A percentile compares a stretch with the other conserved stretches of the same genome.
phyloP scores from a whole-genome alignment of 2,329 filamentous ascomycete genomes.

The Penicillium hordei region DNA sequence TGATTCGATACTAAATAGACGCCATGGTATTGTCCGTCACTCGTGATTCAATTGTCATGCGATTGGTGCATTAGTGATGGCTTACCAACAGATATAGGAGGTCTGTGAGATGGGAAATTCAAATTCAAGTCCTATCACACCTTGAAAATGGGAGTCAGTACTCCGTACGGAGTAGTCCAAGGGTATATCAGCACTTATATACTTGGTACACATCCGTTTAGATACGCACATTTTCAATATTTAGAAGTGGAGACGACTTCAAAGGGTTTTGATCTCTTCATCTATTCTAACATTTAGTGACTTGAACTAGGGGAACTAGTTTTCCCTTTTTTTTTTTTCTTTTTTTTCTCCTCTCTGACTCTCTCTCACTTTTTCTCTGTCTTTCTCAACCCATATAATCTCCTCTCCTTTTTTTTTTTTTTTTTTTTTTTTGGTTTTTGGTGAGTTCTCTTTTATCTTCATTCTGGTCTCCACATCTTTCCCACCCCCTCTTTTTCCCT shows the following conservation, averaged over 20 bases:
- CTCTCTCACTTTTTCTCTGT: background rate
- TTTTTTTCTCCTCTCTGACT: background rate
- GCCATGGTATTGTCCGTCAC: constrained; percentile 1
- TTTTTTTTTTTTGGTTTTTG: background rate
- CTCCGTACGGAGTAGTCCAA: too few relatives aligned
- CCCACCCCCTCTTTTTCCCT: constrained; percentile 18
- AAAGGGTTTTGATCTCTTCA: background rate
- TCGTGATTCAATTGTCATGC: constrained; percentile 22
- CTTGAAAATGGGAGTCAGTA: too few relatives aligned
- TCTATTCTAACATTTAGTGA: background rate
- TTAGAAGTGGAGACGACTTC: constrained; percentile 5
- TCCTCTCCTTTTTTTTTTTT: too few relatives aligned
- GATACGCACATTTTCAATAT: background rate
- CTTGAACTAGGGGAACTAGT: constrained; percentile 2
- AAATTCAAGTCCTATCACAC: constrained; percentile 9
- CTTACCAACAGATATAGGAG: constrained; percentile 1
- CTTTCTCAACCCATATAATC: background rate
- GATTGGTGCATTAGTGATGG: constrained; percentile 20
- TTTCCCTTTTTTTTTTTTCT: constrained; percentile 1
- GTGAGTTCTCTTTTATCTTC: constrained; percentile 8
- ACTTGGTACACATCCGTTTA: background rate
- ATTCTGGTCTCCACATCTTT: constrained; percentile 17
- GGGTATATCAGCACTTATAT: too few relatives aligned
- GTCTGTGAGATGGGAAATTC: constrained; percentile 2
- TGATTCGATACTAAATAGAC: constrained; percentile 3